Evolutionary conservation across 805 yeast genomes (phyloP), one percentile per base, ranked within the genome.

Genomic region (Isabelozyma rhagii): DNA sequence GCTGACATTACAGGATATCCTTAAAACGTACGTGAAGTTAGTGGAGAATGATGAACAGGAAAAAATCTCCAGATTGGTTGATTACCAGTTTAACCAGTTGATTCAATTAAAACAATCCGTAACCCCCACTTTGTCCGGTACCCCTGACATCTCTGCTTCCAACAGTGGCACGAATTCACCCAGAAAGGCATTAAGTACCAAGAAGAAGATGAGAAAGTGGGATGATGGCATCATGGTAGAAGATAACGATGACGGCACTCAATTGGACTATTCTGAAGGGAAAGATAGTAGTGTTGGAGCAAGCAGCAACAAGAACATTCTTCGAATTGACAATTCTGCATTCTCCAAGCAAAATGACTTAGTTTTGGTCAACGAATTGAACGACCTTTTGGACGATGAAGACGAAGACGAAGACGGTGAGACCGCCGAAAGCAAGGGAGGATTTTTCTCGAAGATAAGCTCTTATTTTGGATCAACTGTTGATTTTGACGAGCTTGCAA

Each of bases 401-500:
- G 69, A 65, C 17, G 69, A 65, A 3, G 64, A 57, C 2, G 68
- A 61, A 0, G 63, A 59, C 4, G 51, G 43, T 2, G 54, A 43
- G 3, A 46, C 51, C 5, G 27, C 43, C 13, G 45, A 17, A 8
- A 40, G 45, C 0, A 51, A 47, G 10, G 46, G 53, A 2, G 68
- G 72, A 6, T 66, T 74, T 50, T 66, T 74, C 45, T 57, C 67
- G 5, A 72, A 70, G 47, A 50, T 74, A 14, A 43, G 71, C 0
- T 66, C 73, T 3, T 74, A 66, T 50, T 72, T 74, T 39, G 77
- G 77, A 4, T 59, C 68, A 3, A 57, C 68, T 0, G 62, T 66
- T 3, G 63, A 91, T 60, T 73, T 93, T 49, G 78, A 78, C 39
- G 82, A 83, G 41, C 84, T 89, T 2, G 70, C 88, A 18, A 75